phyloP scores from a whole-genome alignment of 1,284 basidiomycete species.

The Salmacisia buchloeana region DNA sequence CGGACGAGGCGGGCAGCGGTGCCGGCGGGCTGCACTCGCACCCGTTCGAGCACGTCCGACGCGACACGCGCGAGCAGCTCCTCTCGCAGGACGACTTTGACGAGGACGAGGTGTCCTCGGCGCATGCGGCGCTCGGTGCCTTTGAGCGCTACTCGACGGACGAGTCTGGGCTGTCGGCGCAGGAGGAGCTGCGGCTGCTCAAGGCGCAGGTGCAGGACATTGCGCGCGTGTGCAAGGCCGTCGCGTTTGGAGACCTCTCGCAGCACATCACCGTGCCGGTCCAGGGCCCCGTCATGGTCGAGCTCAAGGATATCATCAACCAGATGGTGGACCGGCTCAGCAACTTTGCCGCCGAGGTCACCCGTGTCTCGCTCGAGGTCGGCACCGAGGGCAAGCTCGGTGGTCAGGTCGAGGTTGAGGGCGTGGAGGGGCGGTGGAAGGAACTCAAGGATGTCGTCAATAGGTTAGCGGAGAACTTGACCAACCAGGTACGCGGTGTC shows the following conservation, averaged over 20 bases:
- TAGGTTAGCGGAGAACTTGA: slow-evolving; percentile 58
- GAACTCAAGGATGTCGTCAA: slow-evolving; percentile 52
- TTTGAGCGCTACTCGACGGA: slow-evolving; percentile 44
- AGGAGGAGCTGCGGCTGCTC: slow-evolving; percentile 72
- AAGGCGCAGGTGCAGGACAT: slow-evolving; percentile 87
- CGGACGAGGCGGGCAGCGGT: background rate
- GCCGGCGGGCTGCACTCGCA: background rate
- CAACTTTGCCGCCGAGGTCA: slow-evolving; percentile 89
- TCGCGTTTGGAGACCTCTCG: slow-evolving; percentile 84
- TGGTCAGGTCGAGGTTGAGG: slow-evolving; percentile 50
- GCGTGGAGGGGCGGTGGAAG: slow-evolving; percentile 51
- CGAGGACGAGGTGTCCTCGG: background rate
- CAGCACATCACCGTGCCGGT: slow-evolving; percentile 96
- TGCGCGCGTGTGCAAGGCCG: slow-evolving; percentile 87
- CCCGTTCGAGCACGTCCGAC: background rate
- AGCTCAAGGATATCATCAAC: slow-evolving; percentile 96
- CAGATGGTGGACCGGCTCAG: slow-evolving; percentile 81
- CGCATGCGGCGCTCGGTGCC: slow-evolving; percentile 33
- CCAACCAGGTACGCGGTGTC: slow-evolving; percentile 88
- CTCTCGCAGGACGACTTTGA: slow-evolving; percentile 2
- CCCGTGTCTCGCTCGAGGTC: slow-evolving; percentile 81
- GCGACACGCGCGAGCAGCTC: background rate
- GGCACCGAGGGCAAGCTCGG: slow-evolving; percentile 52
- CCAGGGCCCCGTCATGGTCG: slow-evolving; percentile 92
- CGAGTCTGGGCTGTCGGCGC: slow-evolving; percentile 55